Conservation (phyloP, 2,329 filamentous ascomycete species). For the Fusarium austroafricanum region DNA sequence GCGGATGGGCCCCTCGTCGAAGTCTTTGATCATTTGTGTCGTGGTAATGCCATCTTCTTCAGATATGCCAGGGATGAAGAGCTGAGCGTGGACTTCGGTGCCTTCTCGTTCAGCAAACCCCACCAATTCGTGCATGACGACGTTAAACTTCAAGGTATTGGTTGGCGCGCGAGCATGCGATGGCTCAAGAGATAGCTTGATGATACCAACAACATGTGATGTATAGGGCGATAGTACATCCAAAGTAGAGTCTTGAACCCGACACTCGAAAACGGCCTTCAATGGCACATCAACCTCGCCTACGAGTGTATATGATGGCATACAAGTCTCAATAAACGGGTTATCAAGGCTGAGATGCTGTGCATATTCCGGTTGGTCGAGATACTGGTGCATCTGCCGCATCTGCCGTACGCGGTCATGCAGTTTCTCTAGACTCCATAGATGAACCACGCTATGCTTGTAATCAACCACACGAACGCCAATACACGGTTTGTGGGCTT, state of each 20-base stretch:
- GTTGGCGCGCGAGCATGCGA: slow-evolving; percentile 92
- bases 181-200: slow-evolving; percentile 91
- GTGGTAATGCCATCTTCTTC: slow-evolving; percentile 93
- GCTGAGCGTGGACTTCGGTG: slow-evolving; percentile 92
- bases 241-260: slow-evolving; percentile 92
- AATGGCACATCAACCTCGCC: slow-evolving; percentile 94
- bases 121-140: slow-evolving; percentile 95
- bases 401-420: slow-evolving; percentile 88
- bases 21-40: slow-evolving; percentile 92
- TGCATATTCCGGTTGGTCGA: slow-evolving; percentile 93
- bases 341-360: slow-evolving; percentile 94
- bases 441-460: slow-evolving; percentile 83
- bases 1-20: slow-evolving; percentile 90
- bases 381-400: slow-evolving; percentile 96
- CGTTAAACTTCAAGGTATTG: slow-evolving; percentile 96
- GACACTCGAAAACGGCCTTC: slow-evolving; percentile 90
- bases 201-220: slow-evolving; percentile 87
- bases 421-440: slow-evolving; percentile 96
- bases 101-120: slow-evolving; percentile 97
- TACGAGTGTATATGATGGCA: slow-evolving; percentile 91
- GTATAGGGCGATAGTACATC: slow-evolving; percentile 95
- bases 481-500: slow-evolving; percentile 87
- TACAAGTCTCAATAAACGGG: slow-evolving; percentile 89
- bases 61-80: slow-evolving; percentile 93
- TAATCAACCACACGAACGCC: slow-evolving; percentile 93